These are phyloP conservation scores for Ascochyta lentis DNA, from an alignment of 2,329 filamentous ascomycete species.

Conservation along the genomic window DNA sequence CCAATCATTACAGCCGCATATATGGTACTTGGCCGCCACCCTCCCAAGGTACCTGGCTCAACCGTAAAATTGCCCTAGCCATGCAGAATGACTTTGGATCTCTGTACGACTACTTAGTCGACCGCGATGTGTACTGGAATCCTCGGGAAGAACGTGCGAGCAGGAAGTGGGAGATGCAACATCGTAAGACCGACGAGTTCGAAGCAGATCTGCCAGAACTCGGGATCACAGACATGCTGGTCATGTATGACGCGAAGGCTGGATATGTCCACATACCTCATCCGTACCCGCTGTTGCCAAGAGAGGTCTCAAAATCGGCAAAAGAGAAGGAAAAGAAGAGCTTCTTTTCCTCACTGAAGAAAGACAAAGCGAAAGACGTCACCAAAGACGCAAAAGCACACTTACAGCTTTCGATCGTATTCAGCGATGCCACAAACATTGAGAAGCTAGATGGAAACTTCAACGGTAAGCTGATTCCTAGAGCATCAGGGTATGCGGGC, in stretches of 20 bases:
- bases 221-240: conserved; percentile 70
- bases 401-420: conserved; percentile 49
- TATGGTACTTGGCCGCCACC: conserved; percentile 70
- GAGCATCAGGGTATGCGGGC: not conserved
- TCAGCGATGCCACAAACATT: conserved; percentile 51
- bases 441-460: conserved; percentile 48
- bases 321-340: conserved; percentile 43
- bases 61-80: conserved; percentile 61
- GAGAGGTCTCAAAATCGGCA: conserved; percentile 32
- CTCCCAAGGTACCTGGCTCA: conserved; percentile 61
- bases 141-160: conserved; percentile 65
- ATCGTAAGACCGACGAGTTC: conserved; percentile 44
- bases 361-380: conserved; percentile 41
- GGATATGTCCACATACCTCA: conserved; percentile 61
- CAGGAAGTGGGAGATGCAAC: conserved; percentile 69
- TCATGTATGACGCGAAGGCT: conserved; percentile 68
- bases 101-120: conserved; percentile 74
- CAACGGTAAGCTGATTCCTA: conserved; percentile 33
- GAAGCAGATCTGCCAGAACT: conserved; percentile 58
- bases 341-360: conserved; percentile 43
- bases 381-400: conserved; percentile 49
- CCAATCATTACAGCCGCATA: conserved; percentile 61
- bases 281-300: conserved; percentile 69
- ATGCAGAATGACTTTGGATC: conserved; percentile 72
- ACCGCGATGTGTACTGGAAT: conserved; percentile 71